Conservation (phyloP, 2,329 filamentous ascomycete genomes). For the Colletotrichum echinochloae region DNA sequence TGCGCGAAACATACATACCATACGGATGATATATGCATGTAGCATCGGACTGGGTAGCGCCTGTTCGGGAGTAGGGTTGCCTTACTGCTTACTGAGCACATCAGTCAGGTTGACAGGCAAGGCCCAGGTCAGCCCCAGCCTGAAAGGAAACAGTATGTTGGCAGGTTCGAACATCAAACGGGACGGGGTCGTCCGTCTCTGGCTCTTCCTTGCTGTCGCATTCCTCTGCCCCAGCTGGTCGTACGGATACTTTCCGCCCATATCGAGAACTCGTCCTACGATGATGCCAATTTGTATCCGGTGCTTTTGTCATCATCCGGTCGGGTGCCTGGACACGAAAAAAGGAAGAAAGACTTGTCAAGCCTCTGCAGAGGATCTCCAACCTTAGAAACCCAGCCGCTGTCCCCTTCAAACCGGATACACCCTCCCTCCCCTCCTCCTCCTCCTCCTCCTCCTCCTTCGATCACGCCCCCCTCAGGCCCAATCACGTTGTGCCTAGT, state of each 20-base stretch:
- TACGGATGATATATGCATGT: no score
- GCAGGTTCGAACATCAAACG: slow-evolving; percentile 24
- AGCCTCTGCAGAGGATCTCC: slow-evolving; percentile 36
- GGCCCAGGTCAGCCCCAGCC: slow-evolving; percentile 11
- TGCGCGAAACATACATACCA: background rate
- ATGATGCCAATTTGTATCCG: background rate
- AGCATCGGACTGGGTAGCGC: background rate
- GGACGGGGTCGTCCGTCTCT: slow-evolving; percentile 16
- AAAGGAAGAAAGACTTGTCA: background rate
- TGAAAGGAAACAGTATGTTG: slow-evolving; percentile 19
- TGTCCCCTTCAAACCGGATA: slow-evolving; percentile 24
- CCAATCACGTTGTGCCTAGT: slow-evolving; percentile 25
- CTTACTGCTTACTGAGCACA: background rate
- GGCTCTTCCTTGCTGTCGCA: background rate
- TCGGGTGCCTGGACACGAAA: background rate
- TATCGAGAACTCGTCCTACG: background rate
- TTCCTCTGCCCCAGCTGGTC: background rate
- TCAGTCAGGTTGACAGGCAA: slow-evolving; percentile 7
- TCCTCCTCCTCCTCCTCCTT: background rate
- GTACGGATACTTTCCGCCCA: background rate
- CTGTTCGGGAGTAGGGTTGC: background rate
- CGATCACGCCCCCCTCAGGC: slow-evolving; percentile 5
- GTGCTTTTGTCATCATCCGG: background rate
- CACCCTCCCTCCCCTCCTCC: slow-evolving; percentile 14
- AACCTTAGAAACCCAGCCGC: slow-evolving; percentile 24